phyloP scores from a whole-genome alignment of 2,329 filamentous ascomycete genomes.

The Beauveria sp. region DNA sequence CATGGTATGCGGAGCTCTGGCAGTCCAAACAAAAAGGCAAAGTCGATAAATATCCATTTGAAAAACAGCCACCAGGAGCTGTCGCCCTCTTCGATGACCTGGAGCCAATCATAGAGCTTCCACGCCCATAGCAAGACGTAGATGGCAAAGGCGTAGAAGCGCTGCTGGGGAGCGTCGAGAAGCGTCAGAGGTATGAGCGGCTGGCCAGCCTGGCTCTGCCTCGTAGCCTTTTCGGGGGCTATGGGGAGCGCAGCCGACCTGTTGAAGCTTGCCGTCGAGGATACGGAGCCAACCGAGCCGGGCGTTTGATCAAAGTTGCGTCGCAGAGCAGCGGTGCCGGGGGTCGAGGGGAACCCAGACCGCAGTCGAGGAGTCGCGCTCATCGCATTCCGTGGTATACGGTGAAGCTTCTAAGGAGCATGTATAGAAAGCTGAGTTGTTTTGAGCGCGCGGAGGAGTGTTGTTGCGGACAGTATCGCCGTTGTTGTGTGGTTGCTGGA shows the following conservation, averaged over 20 bases:
- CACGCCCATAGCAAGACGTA: slow-evolving; percentile 72
- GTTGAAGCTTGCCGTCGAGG: slow-evolving; percentile 21
- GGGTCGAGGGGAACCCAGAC: slow-evolving; percentile 75
- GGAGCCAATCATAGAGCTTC: slow-evolving; percentile 80
- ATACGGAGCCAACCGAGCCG: slow-evolving; percentile 22
- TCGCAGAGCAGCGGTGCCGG: slow-evolving; percentile 40
- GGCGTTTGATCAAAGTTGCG: slow-evolving; percentile 26
- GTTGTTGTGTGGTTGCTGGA: slow-evolving; percentile 6
- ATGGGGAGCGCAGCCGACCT: slow-evolving; percentile 33
- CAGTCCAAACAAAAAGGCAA: slow-evolving; percentile 76
- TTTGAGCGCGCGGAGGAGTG: not conserved
- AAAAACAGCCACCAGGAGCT: slow-evolving; percentile 85
- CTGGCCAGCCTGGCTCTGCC: slow-evolving; percentile 22
- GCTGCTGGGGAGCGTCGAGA: slow-evolving; percentile 84
- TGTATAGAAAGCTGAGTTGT: not conserved
- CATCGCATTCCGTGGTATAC: slow-evolving; percentile 57
- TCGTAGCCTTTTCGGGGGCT: slow-evolving; percentile 35
- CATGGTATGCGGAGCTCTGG: slow-evolving; percentile 89
- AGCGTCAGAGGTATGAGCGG: slow-evolving; percentile 76
- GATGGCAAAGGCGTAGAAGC: slow-evolving; percentile 76
- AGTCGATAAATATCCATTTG: slow-evolving; percentile 89
- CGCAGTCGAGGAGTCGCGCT: slow-evolving; percentile 74
- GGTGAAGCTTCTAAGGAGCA: slow-evolving; percentile 6
- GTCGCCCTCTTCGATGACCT: slow-evolving; percentile 69
- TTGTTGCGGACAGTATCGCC: not conserved